phyloP scores from a whole-genome alignment of 345 rosid genomes.

The Hirschfeldia incana region DNA sequence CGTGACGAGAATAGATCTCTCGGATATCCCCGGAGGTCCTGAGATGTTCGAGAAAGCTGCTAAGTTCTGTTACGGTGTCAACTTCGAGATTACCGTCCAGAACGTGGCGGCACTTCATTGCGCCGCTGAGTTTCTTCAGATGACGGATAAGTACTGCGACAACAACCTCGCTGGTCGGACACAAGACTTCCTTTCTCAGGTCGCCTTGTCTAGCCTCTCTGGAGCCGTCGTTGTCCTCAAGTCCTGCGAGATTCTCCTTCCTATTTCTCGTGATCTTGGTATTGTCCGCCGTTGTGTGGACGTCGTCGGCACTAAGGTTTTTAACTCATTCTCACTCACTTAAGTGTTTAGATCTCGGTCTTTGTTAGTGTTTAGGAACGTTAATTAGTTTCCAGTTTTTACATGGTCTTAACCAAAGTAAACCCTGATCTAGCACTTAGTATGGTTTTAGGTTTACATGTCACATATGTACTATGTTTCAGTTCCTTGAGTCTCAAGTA shows the following conservation, averaged over 20 bases:
- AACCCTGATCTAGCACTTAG: not conserved
- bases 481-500: not conserved
- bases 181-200: slow-evolving; percentile 81
- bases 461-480: not conserved
- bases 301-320: slow-evolving; percentile 59
- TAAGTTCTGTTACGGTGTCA: slow-evolving; percentile 90
- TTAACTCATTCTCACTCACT: not conserved
- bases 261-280: slow-evolving; percentile 66
- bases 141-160: slow-evolving; percentile 74
- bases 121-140: slow-evolving; percentile 84
- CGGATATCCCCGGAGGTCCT: slow-evolving; percentile 89
- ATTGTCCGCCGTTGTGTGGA: slow-evolving; percentile 76
- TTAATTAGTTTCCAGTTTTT: too few relatives aligned
- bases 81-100: slow-evolving; percentile 92
- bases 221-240: slow-evolving; percentile 82
- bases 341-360: not conserved
- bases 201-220: slow-evolving; percentile 81
- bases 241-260: slow-evolving; percentile 79
- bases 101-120: slow-evolving; percentile 92
- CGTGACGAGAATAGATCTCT: slow-evolving; percentile 58
- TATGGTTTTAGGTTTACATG: not conserved
- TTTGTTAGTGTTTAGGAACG: too few relatives aligned
- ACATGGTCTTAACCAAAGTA: too few relatives aligned
- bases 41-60: slow-evolving; percentile 93
- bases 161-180: slow-evolving; percentile 80